Evolutionary conservation across 352 stramenopile species (phyloP).

Genomic region (Phytopythium delawarense): DNA sequence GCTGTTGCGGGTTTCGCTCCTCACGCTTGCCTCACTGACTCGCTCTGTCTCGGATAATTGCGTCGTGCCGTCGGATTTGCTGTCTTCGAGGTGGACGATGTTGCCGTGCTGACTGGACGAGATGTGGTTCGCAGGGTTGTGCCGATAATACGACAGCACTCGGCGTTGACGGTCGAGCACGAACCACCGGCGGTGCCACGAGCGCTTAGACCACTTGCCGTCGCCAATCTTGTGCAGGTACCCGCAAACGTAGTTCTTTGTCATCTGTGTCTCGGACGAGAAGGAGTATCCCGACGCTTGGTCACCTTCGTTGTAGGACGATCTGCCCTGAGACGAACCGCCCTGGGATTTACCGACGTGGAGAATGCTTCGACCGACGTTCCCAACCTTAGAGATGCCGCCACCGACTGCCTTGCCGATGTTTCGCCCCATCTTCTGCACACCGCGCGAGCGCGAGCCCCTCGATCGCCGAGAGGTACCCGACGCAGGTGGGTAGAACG

Average conservation of each 20-base stretch:
- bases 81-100: constrained; percentile 69
- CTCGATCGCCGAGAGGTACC: constrained; percentile 12
- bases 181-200: constrained; percentile 85
- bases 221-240: constrained; percentile 87
- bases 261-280: constrained; percentile 74
- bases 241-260: constrained; percentile 75
- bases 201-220: constrained; percentile 78
- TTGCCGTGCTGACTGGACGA: constrained; percentile 39
- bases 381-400: constrained; percentile 74
- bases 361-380: constrained; percentile 74
- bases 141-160: constrained; percentile 76
- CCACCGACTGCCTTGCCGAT: constrained; percentile 75
- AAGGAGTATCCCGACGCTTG: constrained; percentile 47
- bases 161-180: constrained; percentile 72
- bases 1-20: neutral
- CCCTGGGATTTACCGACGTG: constrained; percentile 56
- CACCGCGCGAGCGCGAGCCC: constrained; percentile 32
- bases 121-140: constrained; percentile 76
- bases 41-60: neutral
- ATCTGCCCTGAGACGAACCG: constrained; percentile 12
- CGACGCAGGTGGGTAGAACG: constrained; percentile 17
- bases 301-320: constrained; percentile 21
- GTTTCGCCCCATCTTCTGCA: constrained; percentile 75
- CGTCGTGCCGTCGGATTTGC: neutral
- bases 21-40: neutral